Evolutionary conservation across 23 red algal genomes (phyloP).

Genomic region (Gracilaria vermiculophylla): DNA sequence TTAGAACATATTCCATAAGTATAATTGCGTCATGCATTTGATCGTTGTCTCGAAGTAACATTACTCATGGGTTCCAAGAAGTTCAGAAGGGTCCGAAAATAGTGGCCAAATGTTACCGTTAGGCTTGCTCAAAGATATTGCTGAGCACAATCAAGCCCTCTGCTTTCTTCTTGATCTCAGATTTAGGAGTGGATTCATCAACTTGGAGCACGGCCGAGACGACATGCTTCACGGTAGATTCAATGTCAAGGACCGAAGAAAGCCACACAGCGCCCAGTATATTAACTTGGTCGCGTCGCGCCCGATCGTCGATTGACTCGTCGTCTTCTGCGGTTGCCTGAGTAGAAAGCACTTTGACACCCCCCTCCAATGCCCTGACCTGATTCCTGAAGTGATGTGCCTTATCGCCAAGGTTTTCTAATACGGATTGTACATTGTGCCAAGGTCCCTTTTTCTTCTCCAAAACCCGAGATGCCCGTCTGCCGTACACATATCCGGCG

Average conservation of each 20-base stretch:
- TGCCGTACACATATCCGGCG: slow-evolving; percentile 48
- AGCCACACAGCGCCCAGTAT: slow-evolving; percentile 64
- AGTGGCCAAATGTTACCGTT: not conserved
- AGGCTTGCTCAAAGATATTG: slow-evolving; percentile 59
- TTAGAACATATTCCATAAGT: not conserved
- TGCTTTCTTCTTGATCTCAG: slow-evolving; percentile 22
- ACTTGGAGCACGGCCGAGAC: slow-evolving; percentile 10
- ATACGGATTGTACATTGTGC: not conserved
- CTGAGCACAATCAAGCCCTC: slow-evolving; percentile 45
- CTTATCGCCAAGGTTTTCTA: slow-evolving; percentile 63
- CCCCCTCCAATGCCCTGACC: slow-evolving; percentile 50
- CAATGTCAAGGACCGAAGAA: slow-evolving; percentile 58
- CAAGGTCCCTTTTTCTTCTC: slow-evolving; percentile 58
- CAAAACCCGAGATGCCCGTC: slow-evolving; percentile 23
- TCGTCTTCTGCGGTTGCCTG: slow-evolving; percentile 9
- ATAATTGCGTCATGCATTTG: not conserved
- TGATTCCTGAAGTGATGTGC: slow-evolving; percentile 56
- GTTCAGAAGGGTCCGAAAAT: not conserved
- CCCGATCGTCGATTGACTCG: slow-evolving; percentile 54
- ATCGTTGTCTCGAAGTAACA: not conserved
- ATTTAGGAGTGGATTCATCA: not conserved
- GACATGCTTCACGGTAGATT: slow-evolving; percentile 46
- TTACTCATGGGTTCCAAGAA: not conserved
- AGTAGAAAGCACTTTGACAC: slow-evolving; percentile 32
- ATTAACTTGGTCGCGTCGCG: slow-evolving; percentile 39